These are phyloP conservation scores for Globisporangium paroecandrum DNA, from an alignment of 352 stramenopile species.

Conservation along the genomic window DNA sequence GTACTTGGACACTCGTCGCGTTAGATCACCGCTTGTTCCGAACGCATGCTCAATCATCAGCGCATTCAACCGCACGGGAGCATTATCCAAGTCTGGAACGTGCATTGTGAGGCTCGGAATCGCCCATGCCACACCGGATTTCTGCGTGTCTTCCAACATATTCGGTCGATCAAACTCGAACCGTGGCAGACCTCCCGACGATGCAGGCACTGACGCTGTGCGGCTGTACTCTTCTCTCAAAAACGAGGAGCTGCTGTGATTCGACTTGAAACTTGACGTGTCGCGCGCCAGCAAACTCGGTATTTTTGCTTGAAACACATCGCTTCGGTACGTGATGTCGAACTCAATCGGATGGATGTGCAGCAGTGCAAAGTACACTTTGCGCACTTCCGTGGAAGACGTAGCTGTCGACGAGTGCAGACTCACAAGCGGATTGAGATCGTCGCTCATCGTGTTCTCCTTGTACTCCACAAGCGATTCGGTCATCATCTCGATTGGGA, in stretches of 20 bases:
- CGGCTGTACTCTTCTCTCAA: constrained; percentile 33
- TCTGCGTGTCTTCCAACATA: constrained; percentile 31
- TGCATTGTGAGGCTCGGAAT: constrained; percentile 88
- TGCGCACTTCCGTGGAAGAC: constrained; percentile 68
- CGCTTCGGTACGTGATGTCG: constrained; percentile 86
- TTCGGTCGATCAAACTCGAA: constrained; percentile 32
- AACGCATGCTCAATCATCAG: constrained; percentile 89
- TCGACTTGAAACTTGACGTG: constrained; percentile 42
- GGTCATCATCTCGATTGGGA: constrained; percentile 79
- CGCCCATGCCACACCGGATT: constrained; percentile 59
- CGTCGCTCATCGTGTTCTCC: constrained; percentile 72
- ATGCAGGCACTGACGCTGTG: constrained; percentile 32
- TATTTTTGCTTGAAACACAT: constrained; percentile 69
- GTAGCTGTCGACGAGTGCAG: constrained; percentile 58
- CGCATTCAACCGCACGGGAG: constrained; percentile 78
- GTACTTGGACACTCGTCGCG: constrained; percentile 84
- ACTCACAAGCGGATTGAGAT: constrained; percentile 77
- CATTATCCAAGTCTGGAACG: constrained; percentile 86
- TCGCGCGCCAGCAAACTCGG: constrained; percentile 59
- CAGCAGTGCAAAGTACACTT: constrained; percentile 86
- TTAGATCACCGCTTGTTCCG: constrained; percentile 82
- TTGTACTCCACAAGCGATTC: constrained; percentile 73
- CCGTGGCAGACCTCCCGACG: constrained; percentile 17
- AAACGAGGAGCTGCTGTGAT: constrained; percentile 7
- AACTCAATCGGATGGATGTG: constrained; percentile 88